These are phyloP conservation scores for Naganishia sp. DNA, from an alignment of 1,284 basidiomycete species.

Conservation along the genomic window DNA sequence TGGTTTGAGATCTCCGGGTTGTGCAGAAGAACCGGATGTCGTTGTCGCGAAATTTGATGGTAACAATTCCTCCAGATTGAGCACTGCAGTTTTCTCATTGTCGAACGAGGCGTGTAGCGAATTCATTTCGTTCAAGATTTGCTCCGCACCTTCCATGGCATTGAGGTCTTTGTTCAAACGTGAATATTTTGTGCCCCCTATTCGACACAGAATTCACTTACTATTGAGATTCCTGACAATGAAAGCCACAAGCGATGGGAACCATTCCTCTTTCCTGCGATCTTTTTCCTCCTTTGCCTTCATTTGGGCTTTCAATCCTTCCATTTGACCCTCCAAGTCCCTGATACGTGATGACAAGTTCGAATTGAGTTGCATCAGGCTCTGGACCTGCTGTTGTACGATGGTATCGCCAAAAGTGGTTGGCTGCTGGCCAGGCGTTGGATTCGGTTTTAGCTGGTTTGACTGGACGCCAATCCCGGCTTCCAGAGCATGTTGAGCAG, in stretches of 20 bases:
- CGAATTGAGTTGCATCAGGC: conserved; percentile 25
- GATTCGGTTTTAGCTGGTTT: background rate
- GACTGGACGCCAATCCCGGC: conserved; percentile 57
- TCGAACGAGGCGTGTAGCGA: conserved; percentile 19
- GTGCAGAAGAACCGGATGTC: background rate
- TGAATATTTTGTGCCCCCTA: background rate
- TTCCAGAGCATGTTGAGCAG: conserved; percentile 52
- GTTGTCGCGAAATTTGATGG: background rate
- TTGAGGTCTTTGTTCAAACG: conserved; percentile 6
- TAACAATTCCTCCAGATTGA: conserved; percentile 9
- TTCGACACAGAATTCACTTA: background rate
- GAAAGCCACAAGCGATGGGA: conserved; percentile 13
- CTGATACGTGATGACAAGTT: conserved; percentile 6
- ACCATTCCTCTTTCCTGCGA: conserved; percentile 22
- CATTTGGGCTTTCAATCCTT: conserved; percentile 45
- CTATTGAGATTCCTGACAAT: conserved; percentile 20
- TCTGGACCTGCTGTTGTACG: conserved; percentile 22
- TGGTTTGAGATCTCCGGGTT: background rate
- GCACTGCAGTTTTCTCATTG: background rate
- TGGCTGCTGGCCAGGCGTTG: background rate
- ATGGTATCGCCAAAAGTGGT: conserved; percentile 13
- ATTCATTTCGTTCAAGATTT: conserved; percentile 12
- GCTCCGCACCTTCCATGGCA: conserved; percentile 11
- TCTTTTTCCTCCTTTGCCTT: conserved; percentile 41
- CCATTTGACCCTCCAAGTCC: conserved; percentile 34